Evolutionary conservation across 2,329 filamentous ascomycete species (phyloP), one percentile per base, ranked within the genome.

Genomic region (Colletotrichum musae): DNA sequence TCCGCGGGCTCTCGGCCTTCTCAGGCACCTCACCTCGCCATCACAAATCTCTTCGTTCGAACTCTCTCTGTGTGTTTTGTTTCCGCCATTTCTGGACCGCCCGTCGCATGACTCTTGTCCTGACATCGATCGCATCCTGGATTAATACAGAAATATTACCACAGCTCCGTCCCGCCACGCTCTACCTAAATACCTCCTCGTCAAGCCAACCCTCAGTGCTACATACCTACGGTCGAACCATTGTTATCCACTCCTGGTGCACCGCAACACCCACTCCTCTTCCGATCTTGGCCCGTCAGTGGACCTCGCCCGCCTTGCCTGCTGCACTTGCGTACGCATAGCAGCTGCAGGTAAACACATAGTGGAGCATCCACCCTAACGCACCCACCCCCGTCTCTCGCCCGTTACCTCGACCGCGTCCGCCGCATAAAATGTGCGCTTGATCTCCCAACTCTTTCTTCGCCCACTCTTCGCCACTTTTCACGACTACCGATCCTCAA

Each of bases 341-440:
- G 66, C 50, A 69, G 51, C 66, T 69, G 66, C 66, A 66, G 66
- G 66, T 69, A 66, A 66, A 69, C 62, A 70, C 56, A 52, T 43
- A 69, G 67, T 70, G 67, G 67, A 70, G 62, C 43, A 45, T 28
- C 36, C 51, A 52, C 56, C 56, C 43, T 57, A 52, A 48, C 48
- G 32, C 43, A 24, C 48, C 18, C 59, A 24, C 48, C 66, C 61
- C 66, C 66, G 61, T 69, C 56, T 69, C 54, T 69, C 57, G 52
- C 64, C 47, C 52, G 51, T 66, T n/a, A 18, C 50, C 47, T 50
- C 21, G 21, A n/a, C 59, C 56, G 66, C 62, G 66, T 66, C 62
- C 51, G 64, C 68, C 45, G 53, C 68, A 70, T 68, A 70, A 70
- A 70, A 70, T 70, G 68, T 64, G 64, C 68, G 52, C 68, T 70